phyloP scores from a whole-genome alignment of 352 stramenopile species.

The Phytophthora syringae region DNA sequence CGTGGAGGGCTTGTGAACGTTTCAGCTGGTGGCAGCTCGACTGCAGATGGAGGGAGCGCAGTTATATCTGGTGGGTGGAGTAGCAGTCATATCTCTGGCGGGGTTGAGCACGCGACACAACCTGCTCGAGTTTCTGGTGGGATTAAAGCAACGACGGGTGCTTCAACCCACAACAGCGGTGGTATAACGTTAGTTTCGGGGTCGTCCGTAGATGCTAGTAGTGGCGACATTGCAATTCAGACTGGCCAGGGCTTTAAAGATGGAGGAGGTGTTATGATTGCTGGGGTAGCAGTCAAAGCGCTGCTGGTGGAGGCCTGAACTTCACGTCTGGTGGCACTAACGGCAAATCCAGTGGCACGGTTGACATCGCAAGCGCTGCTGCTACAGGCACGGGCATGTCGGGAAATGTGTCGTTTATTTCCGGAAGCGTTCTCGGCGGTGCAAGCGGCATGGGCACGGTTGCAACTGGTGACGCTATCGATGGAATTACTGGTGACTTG shows the following conservation, averaged over 20 bases:
- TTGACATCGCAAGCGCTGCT: constrained; percentile 21
- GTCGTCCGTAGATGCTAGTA: constrained; percentile 23
- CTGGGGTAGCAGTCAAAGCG: constrained; percentile 21
- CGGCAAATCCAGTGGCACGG: constrained; percentile 16
- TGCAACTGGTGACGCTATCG: constrained; percentile 25
- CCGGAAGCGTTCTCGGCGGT: constrained; percentile 14
- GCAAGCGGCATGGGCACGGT: constrained; percentile 16
- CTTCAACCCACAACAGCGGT: constrained; percentile 25
- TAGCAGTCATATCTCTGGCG: constrained; percentile 20
- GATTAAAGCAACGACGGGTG: constrained; percentile 17
- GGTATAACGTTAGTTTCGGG: constrained; percentile 16
- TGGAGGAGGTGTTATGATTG: constrained; percentile 22
- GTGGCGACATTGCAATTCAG: constrained; percentile 22
- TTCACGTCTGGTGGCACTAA: constrained; percentile 25
- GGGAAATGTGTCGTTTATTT: constrained; percentile 21
- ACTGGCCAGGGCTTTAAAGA: constrained; percentile 22
- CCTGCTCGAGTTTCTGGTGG: constrained; percentile 15
- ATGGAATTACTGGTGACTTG: constrained; percentile 25
- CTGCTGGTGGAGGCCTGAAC: constrained; percentile 16
- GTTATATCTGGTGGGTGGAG: constrained; percentile 26
- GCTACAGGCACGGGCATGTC: constrained; percentile 14
- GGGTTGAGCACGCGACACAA: constrained; percentile 17
- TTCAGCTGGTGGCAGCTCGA: constrained; percentile 26
- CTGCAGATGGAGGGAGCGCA: constrained; percentile 15
- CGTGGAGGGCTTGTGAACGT: constrained; percentile 25